A percentile compares a stretch with the other conserved stretches of the same genome.
Conservation (phyloP, 257 asterid genomes). For the Solanum microdontum region DNA sequence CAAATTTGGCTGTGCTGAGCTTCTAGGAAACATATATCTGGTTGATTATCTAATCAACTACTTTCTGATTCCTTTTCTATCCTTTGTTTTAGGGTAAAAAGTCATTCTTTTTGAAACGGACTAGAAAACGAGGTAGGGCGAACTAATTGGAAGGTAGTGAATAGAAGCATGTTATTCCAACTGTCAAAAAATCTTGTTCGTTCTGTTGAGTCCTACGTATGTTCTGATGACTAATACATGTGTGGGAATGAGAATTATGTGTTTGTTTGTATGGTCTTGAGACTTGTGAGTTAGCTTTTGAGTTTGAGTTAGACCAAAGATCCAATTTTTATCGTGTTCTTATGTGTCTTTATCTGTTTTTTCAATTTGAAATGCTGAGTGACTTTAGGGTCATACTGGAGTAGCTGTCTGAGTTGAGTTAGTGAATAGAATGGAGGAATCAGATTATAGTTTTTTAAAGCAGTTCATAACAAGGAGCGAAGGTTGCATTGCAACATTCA, state of each 20-base stretch:
- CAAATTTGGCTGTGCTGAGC: slow-evolving; percentile 1
- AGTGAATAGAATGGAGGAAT: background rate
- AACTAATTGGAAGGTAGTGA: background rate
- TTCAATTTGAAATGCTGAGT: background rate
- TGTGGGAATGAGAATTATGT: background rate
- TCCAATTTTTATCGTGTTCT: background rate
- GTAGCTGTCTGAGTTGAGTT: background rate
- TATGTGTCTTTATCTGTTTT: background rate
- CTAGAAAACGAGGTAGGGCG: background rate
- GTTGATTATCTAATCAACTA: background rate
- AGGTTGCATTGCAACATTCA: background rate
- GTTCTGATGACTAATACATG: no score
- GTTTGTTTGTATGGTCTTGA: background rate
- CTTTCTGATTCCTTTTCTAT: slow-evolving; percentile 7
- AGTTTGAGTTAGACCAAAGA: background rate
- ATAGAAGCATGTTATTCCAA: background rate
- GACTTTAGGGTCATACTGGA: background rate
- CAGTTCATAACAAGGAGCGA: background rate
- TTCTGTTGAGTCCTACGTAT: background rate
- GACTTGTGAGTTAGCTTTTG: background rate
- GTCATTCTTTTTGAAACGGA: background rate
- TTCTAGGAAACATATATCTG: background rate
- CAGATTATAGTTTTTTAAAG: background rate
- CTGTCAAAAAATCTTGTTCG: background rate
- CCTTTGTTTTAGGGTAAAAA: background rate